phyloP scores from a whole-genome alignment of 2,329 filamentous ascomycete species.

The Sclerotinia trifoliorum region DNA sequence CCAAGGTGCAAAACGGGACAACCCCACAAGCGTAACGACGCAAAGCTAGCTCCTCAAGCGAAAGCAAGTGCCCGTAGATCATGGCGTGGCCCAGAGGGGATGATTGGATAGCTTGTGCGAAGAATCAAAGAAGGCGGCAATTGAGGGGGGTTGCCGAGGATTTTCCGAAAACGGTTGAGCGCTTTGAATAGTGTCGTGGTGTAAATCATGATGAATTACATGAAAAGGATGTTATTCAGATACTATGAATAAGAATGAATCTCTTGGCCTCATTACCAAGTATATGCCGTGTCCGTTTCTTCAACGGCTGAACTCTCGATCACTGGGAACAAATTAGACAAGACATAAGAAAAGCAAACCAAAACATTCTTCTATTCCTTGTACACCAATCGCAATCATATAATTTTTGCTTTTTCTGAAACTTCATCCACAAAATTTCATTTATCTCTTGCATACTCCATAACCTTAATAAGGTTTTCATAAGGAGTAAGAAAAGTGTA shows the following conservation, averaged over 20 bases:
- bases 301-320: slow-evolving; percentile 15
- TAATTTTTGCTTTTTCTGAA: slow-evolving; percentile 3
- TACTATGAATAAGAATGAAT: not conserved
- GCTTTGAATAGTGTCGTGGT: not conserved
- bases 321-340: not conserved
- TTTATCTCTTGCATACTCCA: slow-evolving; percentile 11
- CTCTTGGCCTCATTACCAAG: slow-evolving; percentile 7
- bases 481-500: not conserved
- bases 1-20: slow-evolving; percentile 5
- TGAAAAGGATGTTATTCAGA: not conserved
- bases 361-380: not conserved
- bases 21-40: slow-evolving; percentile 6
- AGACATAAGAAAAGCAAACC: not conserved
- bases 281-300: slow-evolving; percentile 12
- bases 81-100: not conserved
- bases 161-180: slow-evolving; percentile 5
- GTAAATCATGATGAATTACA: not conserved
- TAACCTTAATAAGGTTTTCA: not conserved
- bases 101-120: slow-evolving; percentile 15
- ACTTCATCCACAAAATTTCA: not conserved
- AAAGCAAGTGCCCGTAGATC: slow-evolving; percentile 21
- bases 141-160: slow-evolving; percentile 2
- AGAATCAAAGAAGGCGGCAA: slow-evolving; percentile 1
- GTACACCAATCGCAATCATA: not conserved
- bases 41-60: not conserved